Conservation (phyloP, 371 early-diverging fungal genomes). For the Phascolomyces articulosus region DNA sequence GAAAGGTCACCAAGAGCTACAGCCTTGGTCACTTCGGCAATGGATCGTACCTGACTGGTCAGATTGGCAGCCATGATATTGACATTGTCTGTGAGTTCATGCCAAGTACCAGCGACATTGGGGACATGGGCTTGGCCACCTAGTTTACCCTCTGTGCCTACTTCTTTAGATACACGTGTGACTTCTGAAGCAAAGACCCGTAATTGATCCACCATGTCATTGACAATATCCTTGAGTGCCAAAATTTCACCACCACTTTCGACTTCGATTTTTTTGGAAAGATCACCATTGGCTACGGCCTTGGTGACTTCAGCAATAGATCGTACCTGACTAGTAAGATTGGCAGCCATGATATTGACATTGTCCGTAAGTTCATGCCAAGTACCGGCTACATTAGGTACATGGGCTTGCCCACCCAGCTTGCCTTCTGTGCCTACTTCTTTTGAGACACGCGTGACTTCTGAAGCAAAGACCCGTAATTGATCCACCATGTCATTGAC, state of each 20-base stretch:
- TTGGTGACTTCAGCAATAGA: conserved; percentile 65
- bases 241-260: conserved; percentile 42
- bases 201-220: conserved; percentile 63
- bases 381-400: conserved; percentile 53
- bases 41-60: conserved; percentile 54
- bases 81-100: conserved; percentile 60
- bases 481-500: conserved; percentile 62
- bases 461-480: conserved; percentile 44
- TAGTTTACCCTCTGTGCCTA: conserved; percentile 57
- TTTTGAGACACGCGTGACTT: conserved; percentile 51
- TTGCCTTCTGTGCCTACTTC: conserved; percentile 64
- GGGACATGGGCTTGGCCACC: conserved; percentile 52
- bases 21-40: conserved; percentile 57
- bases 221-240: conserved; percentile 64
- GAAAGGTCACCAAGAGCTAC: conserved; percentile 54
- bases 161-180: conserved; percentile 58
- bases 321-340: conserved; percentile 57
- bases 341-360: conserved; percentile 60
- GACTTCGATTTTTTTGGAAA: conserved; percentile 53
- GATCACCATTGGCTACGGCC: conserved; percentile 65
- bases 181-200: conserved; percentile 60
- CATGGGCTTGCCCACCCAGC: conserved; percentile 50
- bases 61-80: conserved; percentile 50
- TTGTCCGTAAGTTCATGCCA: conserved; percentile 60
- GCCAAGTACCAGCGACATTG: conserved; percentile 61